Base-by-base conservation (phyloP, 768 basidiomycete genomes). In the Fibroporia radiculosa region DNA sequence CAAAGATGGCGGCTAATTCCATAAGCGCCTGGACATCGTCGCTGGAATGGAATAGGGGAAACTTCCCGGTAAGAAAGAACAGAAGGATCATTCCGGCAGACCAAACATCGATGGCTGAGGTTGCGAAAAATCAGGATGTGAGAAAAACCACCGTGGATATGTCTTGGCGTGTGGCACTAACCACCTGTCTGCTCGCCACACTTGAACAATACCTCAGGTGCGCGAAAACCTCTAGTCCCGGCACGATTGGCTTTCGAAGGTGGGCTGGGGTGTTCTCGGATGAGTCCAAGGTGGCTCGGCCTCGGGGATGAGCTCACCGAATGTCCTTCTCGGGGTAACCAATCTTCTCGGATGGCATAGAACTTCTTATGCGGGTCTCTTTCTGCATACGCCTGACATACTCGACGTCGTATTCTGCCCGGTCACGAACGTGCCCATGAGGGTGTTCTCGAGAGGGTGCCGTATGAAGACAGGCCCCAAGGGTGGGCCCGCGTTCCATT, bases 1-100 rank as follows among this genome's bases (percentile, higher is more conserved):
- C 96, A 49, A 96, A 78, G 34, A 99, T 82, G 10, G 79, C 70
- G 13, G 90, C 84, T 43, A 97, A 84, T 65, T 99, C 96, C 83
- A 97, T 87, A 16, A 98, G 69, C 5, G 93, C 96, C 62, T 99
- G 95, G 27, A 83, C 76, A 59, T 99, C 96, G 56, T 98, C 92
- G 55, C 77, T 86, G 16, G 93, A 91, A 54, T 91, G 86, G 66
- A 98, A 93, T 23, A 97, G 65, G 1, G 96, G 96, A 58, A 97
- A 99, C 54, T 95, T 96, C 34, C 80, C 77, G 0, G 83, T 84
- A 27, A 99, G 71, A 67, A 97, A 93, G 66, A 93, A 93, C 5
- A 98, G 73, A 0, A 99, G 65, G 42, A 97, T 96, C 56, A 84
- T 82, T 0, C 96, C 96, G 6, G 80, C 89, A 0, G 93, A 84